Evolutionary conservation across 2,329 filamentous ascomycete species (phyloP).

Genomic region (Neofusicoccum laricinum): DNA sequence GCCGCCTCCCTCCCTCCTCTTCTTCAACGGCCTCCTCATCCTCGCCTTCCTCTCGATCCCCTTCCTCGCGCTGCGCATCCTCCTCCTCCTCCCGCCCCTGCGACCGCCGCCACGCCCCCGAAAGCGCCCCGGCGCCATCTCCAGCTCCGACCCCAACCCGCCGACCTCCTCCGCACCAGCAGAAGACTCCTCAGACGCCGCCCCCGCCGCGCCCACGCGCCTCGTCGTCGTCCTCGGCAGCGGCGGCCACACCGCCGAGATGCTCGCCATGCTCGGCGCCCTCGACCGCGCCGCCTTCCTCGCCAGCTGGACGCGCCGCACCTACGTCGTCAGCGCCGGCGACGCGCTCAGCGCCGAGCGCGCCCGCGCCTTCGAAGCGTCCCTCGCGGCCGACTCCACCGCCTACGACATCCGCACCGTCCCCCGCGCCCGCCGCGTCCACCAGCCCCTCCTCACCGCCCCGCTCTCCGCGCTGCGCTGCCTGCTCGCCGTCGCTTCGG

Average conservation of each 20-base stretch:
- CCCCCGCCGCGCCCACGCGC: constrained; percentile 47
- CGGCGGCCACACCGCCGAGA: constrained; percentile 92
- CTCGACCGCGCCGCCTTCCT: constrained; percentile 46
- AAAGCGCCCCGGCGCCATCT: neutral
- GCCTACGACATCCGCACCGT: constrained; percentile 66
- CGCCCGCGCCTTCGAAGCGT: constrained; percentile 61
- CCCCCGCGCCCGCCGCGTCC: constrained; percentile 73
- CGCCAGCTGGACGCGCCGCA: constrained; percentile 55
- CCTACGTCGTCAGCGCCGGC: constrained; percentile 76
- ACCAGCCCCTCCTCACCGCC: constrained; percentile 74
- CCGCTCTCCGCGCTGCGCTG: constrained; percentile 67
- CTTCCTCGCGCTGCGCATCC: constrained; percentile 36
- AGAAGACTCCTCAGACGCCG: neutral
- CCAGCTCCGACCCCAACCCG: neutral
- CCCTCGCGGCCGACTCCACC: too few species aligned
- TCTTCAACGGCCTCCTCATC: constrained; percentile 20
- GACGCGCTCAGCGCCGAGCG: constrained; percentile 68
- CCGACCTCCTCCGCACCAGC: constrained; percentile 9
- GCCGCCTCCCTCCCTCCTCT: neutral
- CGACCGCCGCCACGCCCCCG: constrained; percentile 21
- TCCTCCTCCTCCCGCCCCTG: constrained; percentile 36
- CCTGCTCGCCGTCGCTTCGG: constrained; percentile 39
- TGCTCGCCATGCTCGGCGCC: constrained; percentile 76
- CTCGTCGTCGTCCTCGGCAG: constrained; percentile 83
- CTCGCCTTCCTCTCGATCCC: constrained; percentile 33